Evolutionary conservation across 2,329 filamentous ascomycete genomes (phyloP).

Genomic region (Aspergillus luchuensis): DNA sequence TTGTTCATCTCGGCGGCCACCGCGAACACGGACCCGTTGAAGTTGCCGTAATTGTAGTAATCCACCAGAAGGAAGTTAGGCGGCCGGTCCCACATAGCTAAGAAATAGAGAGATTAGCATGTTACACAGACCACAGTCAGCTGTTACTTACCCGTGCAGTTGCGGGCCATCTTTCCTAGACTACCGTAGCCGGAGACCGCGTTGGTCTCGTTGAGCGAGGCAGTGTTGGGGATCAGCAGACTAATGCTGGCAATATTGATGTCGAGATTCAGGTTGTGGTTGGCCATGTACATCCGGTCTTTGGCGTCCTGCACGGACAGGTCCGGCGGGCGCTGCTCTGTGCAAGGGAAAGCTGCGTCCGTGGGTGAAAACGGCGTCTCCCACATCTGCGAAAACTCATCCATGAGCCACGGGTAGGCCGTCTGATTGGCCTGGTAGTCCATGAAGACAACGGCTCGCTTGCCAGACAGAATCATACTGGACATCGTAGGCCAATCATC

Average conservation of each 20-base stretch:
- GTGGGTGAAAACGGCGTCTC: conserved; percentile 84
- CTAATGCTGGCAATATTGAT: conserved; percentile 66
- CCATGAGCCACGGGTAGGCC: conserved; percentile 77
- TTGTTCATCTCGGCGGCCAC: conserved; percentile 71
- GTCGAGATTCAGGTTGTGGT: conserved; percentile 87
- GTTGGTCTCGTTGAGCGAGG: conserved; percentile 72
- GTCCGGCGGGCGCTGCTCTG: conserved; percentile 71
- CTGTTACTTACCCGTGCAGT: conserved; percentile 56
- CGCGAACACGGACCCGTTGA: conserved; percentile 74
- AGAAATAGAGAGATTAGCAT: conserved; percentile 16
- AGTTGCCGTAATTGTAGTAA: conserved; percentile 74
- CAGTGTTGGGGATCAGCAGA: conserved; percentile 71
- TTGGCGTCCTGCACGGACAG: conserved; percentile 57
- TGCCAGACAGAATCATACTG: conserved; percentile 69
- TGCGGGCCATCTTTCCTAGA: conserved; percentile 64
- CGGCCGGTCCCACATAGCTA: conserved; percentile 63
- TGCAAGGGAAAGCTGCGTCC: conserved; percentile 72
- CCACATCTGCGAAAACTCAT: conserved; percentile 87
- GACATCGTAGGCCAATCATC: conserved; percentile 82
- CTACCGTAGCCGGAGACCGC: conserved; percentile 65
- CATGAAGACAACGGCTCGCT: conserved; percentile 77
- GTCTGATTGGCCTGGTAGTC: conserved; percentile 83
- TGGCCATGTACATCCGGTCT: conserved; percentile 75
- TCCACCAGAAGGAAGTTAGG: conserved; percentile 82
- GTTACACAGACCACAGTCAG: background rate